These are phyloP conservation scores for Hydrangea macrophylla DNA, from an alignment of 148 eudicot species.

Conservation along the genomic window DNA sequence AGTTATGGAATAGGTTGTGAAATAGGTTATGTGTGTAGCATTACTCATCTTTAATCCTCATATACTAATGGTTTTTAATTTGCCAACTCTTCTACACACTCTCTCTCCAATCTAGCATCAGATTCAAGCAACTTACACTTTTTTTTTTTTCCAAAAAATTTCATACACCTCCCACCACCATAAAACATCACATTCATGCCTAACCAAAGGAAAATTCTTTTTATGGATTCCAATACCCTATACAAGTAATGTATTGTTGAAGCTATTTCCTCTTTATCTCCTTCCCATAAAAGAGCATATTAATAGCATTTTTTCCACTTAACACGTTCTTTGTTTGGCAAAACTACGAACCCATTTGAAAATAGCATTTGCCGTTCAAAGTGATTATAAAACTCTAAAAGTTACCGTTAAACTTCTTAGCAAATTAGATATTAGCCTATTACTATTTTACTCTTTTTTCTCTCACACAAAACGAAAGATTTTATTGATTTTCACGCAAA, in stretches of 20 bases:
- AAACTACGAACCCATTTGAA: not conserved
- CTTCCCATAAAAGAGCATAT: not conserved
- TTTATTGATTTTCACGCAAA: no score
- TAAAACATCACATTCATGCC: not conserved
- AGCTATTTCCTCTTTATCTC: not conserved
- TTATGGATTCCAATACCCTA: not conserved
- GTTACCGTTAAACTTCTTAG: no score
- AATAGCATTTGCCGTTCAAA: not conserved
- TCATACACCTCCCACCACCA: no score
- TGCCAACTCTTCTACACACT: no score
- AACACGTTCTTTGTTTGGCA: not conserved
- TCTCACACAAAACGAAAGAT: no score
- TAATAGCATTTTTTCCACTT: not conserved
- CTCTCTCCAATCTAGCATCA: not conserved
- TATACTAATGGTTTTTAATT: no score
- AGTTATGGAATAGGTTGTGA: no score
- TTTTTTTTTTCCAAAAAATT: not conserved
- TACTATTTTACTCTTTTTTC: no score
- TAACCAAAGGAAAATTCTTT: not conserved
- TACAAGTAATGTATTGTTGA: not conserved
- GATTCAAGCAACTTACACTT: not conserved
- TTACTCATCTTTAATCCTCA: no score
- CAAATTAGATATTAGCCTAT: no score
- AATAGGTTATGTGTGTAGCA: no score
- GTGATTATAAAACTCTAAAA: no score